A percentile compares a stretch with the other conserved stretches of the same genome.
Conservation (phyloP, 2,329 filamentous ascomycete species). For the Epichloe scottii region DNA sequence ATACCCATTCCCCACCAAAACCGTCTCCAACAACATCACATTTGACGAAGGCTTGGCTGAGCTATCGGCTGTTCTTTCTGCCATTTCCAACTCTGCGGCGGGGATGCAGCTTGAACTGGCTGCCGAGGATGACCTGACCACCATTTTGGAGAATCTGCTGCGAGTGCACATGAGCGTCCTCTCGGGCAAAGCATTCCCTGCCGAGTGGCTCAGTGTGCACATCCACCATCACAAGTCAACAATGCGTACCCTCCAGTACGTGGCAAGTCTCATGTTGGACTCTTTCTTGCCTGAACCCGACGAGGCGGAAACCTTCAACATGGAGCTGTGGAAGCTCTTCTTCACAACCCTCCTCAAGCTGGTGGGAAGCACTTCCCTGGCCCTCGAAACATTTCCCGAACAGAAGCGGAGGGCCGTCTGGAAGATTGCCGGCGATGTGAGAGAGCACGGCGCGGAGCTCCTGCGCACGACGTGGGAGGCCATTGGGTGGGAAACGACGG, state of each 20-base stretch:
- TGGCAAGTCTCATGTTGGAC: conserved; percentile 68
- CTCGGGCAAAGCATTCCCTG: conserved; percentile 77
- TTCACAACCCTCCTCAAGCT: conserved; percentile 82
- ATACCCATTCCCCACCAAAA: conserved; percentile 75
- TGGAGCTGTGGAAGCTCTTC: conserved; percentile 85
- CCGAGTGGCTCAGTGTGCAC: conserved; percentile 81
- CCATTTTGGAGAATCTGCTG: conserved; percentile 65
- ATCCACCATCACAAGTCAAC: conserved; percentile 88
- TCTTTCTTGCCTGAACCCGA: conserved; percentile 80
- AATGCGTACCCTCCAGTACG: conserved; percentile 72
- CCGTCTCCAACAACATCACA: conserved; percentile 43
- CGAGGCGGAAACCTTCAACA: conserved; percentile 84
- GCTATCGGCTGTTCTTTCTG: conserved; percentile 74
- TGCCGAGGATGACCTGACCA: conserved; percentile 59
- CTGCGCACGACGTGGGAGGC: conserved; percentile 82
- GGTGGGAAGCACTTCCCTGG: conserved; percentile 76
- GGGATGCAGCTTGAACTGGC: conserved; percentile 65
- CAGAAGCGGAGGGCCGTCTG: conserved; percentile 93
- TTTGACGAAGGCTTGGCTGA: conserved; percentile 87
- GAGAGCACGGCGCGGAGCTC: conserved; percentile 80
- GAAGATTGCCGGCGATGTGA: conserved; percentile 96
- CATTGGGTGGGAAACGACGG: conserved; percentile 86
- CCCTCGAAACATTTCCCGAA: conserved; percentile 90
- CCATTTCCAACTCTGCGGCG: conserved; percentile 57
- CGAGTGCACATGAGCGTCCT: conserved; percentile 83